These are phyloP conservation scores for Lantana camara DNA, from an alignment of 257 asterid genomes.

Conservation along the genomic window DNA sequence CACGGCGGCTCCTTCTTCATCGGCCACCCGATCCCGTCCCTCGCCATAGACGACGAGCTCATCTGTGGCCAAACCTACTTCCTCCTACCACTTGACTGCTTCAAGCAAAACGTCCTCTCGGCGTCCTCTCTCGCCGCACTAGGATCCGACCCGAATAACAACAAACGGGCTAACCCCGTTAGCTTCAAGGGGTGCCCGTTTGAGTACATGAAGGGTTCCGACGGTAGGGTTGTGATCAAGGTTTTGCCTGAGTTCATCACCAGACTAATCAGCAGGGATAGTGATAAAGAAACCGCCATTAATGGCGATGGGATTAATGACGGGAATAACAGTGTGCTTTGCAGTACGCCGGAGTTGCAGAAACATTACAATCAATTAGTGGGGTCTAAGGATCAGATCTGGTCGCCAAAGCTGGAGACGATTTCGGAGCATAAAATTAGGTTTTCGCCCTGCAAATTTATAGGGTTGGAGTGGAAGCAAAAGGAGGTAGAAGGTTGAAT, in stretches of 20 bases:
- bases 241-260: constrained; percentile 61
- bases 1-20: constrained; percentile 79
- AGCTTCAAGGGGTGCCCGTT: constrained; percentile 58
- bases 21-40: constrained; percentile 67
- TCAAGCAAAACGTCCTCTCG: constrained; percentile 19
- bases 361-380: constrained; percentile 68
- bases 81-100: constrained; percentile 66
- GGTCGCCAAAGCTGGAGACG: constrained; percentile 87
- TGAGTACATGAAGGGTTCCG: constrained; percentile 50
- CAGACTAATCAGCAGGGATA: constrained; percentile 35
- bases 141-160: constrained; percentile 18
- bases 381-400: constrained; percentile 55
- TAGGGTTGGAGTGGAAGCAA: constrained; percentile 62
- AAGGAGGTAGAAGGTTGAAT: constrained; percentile 34
- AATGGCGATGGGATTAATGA: not conserved
- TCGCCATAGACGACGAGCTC: constrained; percentile 55
- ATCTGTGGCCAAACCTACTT: constrained; percentile 54
- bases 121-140: constrained; percentile 52
- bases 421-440: constrained; percentile 66
- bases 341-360: constrained; percentile 87
- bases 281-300: not conserved
- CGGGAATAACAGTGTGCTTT: constrained; percentile 30
- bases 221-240: constrained; percentile 72
- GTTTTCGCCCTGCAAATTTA: constrained; percentile 69
- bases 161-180: constrained; percentile 5